phyloP scores from a whole-genome alignment of 139 green algal genomes.

The Chlorella sp. region DNA sequence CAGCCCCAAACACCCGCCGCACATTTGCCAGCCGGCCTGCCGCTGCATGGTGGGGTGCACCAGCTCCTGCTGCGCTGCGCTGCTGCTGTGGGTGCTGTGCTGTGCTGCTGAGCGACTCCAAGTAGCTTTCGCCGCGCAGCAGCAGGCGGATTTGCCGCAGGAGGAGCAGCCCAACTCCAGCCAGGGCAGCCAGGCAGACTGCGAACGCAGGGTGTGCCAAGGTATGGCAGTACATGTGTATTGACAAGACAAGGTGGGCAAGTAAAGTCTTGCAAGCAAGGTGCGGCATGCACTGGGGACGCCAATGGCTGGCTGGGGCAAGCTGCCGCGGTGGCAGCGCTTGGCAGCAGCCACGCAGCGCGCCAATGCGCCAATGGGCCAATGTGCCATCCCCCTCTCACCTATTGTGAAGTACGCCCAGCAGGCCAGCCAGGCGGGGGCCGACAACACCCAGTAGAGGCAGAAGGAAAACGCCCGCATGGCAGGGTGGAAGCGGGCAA shows the following conservation, averaged over 20 bases:
- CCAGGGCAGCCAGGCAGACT: constrained; percentile 5
- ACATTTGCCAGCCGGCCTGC: neutral
- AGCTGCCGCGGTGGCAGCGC: too few species aligned
- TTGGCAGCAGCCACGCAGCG: too few species aligned
- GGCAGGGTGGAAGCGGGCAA: neutral
- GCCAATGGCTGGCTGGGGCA: too few species aligned
- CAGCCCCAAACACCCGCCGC: constrained; percentile 11
- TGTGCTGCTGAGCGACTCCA: neutral
- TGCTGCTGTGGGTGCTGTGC: neutral
- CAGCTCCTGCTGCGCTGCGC: neutral
- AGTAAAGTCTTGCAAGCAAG: neutral
- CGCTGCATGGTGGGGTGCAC: neutral
- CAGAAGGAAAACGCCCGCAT: constrained; percentile 4
- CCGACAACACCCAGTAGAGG: constrained; percentile 9
- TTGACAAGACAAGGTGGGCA: too few species aligned
- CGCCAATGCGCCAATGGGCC: too few species aligned
- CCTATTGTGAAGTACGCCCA: constrained; percentile 16
- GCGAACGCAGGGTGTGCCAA: neutral
- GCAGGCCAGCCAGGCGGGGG: constrained; percentile 5
- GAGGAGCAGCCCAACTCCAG: constrained; percentile 9
- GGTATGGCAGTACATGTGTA: too few species aligned
- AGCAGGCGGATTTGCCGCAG: constrained; percentile 12
- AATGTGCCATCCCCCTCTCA: neutral
- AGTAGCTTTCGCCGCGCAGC: constrained; percentile 2
- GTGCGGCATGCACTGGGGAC: neutral